Evolutionary conservation across 768 basidiomycete genomes (phyloP).

Genomic region (Auricularia sp.): DNA sequence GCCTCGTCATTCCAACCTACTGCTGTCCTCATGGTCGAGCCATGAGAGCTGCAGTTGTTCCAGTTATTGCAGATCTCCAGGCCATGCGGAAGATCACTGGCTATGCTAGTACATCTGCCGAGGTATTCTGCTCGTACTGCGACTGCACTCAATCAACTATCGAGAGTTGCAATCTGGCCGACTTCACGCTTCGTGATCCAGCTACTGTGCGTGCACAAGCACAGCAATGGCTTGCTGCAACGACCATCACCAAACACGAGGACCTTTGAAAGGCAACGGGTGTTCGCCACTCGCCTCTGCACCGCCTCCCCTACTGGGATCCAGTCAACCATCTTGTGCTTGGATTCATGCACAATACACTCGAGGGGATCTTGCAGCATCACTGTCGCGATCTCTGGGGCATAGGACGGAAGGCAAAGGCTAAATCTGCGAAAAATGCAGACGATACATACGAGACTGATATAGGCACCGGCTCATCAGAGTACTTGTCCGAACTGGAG

Average conservation of each 20-base stretch:
- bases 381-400: constrained; percentile 16
- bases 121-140: background rate
- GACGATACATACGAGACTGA: too few species aligned
- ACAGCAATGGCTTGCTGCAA: background rate
- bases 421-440: background rate
- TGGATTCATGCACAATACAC: constrained; percentile 22
- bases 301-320: constrained; percentile 21
- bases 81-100: constrained; percentile 24
- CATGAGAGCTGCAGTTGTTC: constrained; percentile 19
- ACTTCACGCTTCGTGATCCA: background rate
- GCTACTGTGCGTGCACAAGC: background rate
- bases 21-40: constrained; percentile 16
- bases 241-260: background rate
- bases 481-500: background rate
- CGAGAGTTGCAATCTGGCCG: background rate
- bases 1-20: constrained; percentile 23
- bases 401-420: background rate
- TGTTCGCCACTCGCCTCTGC: constrained; percentile 18
- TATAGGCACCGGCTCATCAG: background rate
- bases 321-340: constrained; percentile 19
- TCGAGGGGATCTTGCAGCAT: constrained; percentile 18
- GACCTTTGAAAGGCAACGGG: constrained; percentile 12
- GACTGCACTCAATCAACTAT: background rate
- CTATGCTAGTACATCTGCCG: constrained; percentile 1
- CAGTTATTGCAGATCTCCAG: constrained; percentile 28